Percentiles rank a stretch among this genome's conserved stretches.
Conservation (phyloP, 2,329 filamentous ascomycete genomes). For the Xylaria sp. region DNA sequence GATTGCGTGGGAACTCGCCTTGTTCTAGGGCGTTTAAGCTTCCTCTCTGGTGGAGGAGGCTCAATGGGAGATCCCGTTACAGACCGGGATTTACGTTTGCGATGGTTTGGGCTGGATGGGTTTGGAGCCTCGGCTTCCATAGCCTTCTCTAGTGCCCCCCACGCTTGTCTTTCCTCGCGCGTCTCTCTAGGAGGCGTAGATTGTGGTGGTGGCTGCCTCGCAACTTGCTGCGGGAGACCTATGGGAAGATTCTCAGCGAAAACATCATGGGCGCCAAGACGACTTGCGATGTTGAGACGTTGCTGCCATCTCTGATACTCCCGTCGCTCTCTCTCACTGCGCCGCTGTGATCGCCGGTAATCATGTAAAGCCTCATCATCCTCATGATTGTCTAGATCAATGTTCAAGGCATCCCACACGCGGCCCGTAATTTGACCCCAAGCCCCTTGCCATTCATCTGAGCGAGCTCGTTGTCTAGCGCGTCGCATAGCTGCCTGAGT, state of each 20-base stretch:
- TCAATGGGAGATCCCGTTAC: slow-evolving; percentile 73
- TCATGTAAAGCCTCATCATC: slow-evolving; percentile 67
- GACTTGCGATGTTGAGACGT: slow-evolving; percentile 79
- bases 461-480: slow-evolving; percentile 68
- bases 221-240: slow-evolving; percentile 64
- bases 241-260: slow-evolving; percentile 68
- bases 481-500: slow-evolving; percentile 64
- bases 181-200: slow-evolving; percentile 69
- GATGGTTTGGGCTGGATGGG: slow-evolving; percentile 51
- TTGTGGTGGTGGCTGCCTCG: slow-evolving; percentile 58
- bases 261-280: slow-evolving; percentile 74
- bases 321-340: slow-evolving; percentile 58
- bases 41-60: slow-evolving; percentile 72
- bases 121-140: slow-evolving; percentile 67
- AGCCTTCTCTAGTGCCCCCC: slow-evolving; percentile 89
- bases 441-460: slow-evolving; percentile 85
- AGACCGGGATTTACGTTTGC: slow-evolving; percentile 78
- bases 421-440: slow-evolving; percentile 70
- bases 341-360: slow-evolving; percentile 58
- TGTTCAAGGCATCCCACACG: slow-evolving; percentile 69
- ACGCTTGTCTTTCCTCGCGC: slow-evolving; percentile 80
- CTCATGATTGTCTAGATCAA: slow-evolving; percentile 87
- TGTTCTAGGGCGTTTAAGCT: slow-evolving; percentile 85
- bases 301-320: slow-evolving; percentile 80
- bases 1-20: slow-evolving; percentile 63